These are phyloP conservation scores for Umbilicaria muhlenbergii DNA, from an alignment of 495 filamentous ascomycete species.

Conservation along the genomic window DNA sequence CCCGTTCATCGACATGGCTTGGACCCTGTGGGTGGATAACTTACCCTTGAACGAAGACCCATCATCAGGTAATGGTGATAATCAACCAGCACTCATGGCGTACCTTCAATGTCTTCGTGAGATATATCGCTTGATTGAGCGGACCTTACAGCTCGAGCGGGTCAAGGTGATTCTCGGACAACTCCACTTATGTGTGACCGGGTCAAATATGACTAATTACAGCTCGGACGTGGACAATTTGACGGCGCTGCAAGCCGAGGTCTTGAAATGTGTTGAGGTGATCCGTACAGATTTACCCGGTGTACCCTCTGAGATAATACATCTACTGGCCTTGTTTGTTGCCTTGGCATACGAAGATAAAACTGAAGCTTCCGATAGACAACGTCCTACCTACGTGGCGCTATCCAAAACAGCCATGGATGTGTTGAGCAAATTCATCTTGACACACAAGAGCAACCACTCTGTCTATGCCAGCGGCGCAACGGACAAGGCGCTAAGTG, in stretches of 20 bases:
- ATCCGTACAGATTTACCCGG: constrained; percentile 53
- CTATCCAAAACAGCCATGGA: constrained; percentile 65
- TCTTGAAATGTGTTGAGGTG: constrained; percentile 54
- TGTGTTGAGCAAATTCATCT: constrained; percentile 46
- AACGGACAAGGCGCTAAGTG: constrained; percentile 40
- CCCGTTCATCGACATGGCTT: constrained; percentile 43
- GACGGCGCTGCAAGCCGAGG: constrained; percentile 60
- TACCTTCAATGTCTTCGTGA: constrained; percentile 66
- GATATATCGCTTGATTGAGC: constrained; percentile 64
- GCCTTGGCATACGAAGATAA: constrained; percentile 43
- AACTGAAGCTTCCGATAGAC: not conserved
- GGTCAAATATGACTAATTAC: constrained; percentile 60
- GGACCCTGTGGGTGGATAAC: constrained; percentile 56
- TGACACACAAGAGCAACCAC: constrained; percentile 41
- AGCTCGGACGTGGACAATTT: constrained; percentile 71
- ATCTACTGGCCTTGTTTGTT: constrained; percentile 50
- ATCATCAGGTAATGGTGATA: constrained; percentile 29
- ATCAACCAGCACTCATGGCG: constrained; percentile 62
- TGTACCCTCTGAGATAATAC: constrained; percentile 51
- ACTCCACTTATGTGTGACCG: constrained; percentile 44
- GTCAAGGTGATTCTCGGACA: constrained; percentile 38
- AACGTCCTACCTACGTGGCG: constrained; percentile 61
- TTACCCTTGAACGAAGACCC: constrained; percentile 38
- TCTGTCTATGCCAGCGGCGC: constrained; percentile 53
- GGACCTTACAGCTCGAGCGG: constrained; percentile 40